phyloP scores from a whole-genome alignment of 768 basidiomycete species.

The Amanita jacksonii region DNA sequence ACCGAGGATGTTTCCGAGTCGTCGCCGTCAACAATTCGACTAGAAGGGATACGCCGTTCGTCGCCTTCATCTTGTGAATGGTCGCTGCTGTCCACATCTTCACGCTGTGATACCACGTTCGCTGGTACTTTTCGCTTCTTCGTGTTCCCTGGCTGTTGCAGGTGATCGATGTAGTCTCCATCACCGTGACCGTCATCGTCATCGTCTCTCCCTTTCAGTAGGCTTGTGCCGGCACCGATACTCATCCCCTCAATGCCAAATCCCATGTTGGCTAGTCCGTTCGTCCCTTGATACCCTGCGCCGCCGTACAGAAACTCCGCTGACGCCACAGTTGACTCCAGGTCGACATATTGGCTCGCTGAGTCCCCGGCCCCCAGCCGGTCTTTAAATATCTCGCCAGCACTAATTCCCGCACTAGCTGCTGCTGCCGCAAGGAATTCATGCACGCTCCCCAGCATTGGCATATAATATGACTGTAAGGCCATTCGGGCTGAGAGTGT shows the following conservation, averaged over 20 bases:
- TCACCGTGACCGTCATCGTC: constrained; percentile 43
- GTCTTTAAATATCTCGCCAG: constrained; percentile 10
- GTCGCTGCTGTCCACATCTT: constrained; percentile 28
- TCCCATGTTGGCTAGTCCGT: constrained; percentile 12
- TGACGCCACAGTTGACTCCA: constrained; percentile 6
- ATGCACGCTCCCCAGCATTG: constrained; percentile 41
- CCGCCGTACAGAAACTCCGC: constrained; percentile 16
- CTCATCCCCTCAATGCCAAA: constrained; percentile 15
- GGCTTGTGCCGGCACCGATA: too few relatives aligned
- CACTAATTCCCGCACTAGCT: constrained; percentile 9
- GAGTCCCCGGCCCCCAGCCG: constrained; percentile 5
- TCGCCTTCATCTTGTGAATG: constrained; percentile 19
- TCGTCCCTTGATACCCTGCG: constrained; percentile 12
- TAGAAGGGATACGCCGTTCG: constrained; percentile 19
- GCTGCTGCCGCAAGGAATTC: constrained; percentile 26
- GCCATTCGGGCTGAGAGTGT: constrained; percentile 49
- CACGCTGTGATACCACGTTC: constrained; percentile 43
- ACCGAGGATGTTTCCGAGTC: constrained; percentile 11
- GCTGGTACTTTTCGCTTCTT: constrained; percentile 86
- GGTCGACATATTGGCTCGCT: background rate
- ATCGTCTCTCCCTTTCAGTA: constrained; percentile 22
- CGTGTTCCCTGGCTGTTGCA: constrained; percentile 72
- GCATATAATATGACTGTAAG: constrained; percentile 54
- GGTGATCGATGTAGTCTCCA: constrained; percentile 58
- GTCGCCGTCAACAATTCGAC: constrained; percentile 15